Evolutionary conservation across 129 eudicot species (phyloP).

Genomic region (Pittosporum tobira): DNA sequence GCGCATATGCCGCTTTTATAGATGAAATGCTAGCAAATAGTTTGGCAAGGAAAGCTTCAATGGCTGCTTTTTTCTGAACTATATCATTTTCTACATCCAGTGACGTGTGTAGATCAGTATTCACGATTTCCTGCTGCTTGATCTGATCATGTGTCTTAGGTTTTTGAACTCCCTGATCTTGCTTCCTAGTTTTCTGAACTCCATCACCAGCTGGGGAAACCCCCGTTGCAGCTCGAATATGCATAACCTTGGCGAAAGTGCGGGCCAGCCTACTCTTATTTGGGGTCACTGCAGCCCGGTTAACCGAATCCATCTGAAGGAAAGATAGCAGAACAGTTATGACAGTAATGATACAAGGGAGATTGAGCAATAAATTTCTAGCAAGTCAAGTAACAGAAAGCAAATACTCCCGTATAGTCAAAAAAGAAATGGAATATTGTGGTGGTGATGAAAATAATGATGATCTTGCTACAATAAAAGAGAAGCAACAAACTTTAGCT

Average conservation of each 20-base stretch:
- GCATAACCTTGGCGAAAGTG: constrained; percentile 63
- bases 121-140: neutral
- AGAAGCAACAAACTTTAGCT: constrained; percentile 35
- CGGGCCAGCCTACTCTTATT: constrained; percentile 51
- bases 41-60: constrained; percentile 65
- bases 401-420: constrained; percentile 6
- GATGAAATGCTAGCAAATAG: constrained; percentile 60
- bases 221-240: constrained; percentile 48
- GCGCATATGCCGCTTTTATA: constrained; percentile 70
- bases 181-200: constrained; percentile 18
- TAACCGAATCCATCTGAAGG: constrained; percentile 67
- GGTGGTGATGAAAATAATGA: constrained; percentile 31
- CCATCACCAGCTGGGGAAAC: constrained; percentile 26
- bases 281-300: constrained; percentile 34
- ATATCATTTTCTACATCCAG: constrained; percentile 32
- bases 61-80: constrained; percentile 17
- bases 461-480: constrained; percentile 33
- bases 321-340: constrained; percentile 3
- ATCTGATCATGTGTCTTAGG: constrained; percentile 13
- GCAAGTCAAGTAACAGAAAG: constrained; percentile 7
- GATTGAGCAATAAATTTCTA: neutral
- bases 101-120: constrained; percentile 4
- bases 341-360: constrained; percentile 8
- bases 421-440: constrained; percentile 16
- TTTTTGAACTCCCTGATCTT: constrained; percentile 21